phyloP scores from a whole-genome alignment of 2,329 filamentous ascomycete species.

The Fusarium duplospermum region DNA sequence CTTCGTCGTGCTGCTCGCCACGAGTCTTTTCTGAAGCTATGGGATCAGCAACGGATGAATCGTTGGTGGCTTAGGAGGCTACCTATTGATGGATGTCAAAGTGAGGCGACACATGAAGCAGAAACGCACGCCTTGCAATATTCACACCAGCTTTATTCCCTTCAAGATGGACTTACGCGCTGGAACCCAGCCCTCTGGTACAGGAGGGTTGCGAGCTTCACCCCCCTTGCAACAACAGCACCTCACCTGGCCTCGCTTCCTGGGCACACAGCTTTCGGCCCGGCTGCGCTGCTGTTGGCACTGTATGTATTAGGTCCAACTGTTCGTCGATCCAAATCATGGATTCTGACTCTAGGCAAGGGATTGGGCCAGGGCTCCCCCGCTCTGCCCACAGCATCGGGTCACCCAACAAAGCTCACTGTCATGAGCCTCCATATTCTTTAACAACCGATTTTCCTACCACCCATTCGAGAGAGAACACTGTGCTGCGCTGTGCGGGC shows the following conservation, averaged over 20 bases:
- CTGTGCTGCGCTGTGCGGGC: background rate
- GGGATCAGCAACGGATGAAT: background rate
- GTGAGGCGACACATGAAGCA: background rate
- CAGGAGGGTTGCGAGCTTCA: slow-evolving; percentile 24
- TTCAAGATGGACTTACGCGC: slow-evolving; percentile 8
- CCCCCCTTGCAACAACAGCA: slow-evolving; percentile 8
- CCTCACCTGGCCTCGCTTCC: slow-evolving; percentile 8
- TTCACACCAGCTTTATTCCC: background rate
- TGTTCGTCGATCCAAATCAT: slow-evolving; percentile 33
- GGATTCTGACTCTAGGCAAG: slow-evolving; percentile 8
- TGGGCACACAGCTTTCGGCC: slow-evolving; percentile 3
- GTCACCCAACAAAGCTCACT: slow-evolving; percentile 14
- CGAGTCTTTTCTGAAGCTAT: background rate
- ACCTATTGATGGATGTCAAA: background rate
- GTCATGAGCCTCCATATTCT: slow-evolving; percentile 3
- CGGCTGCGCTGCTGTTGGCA: slow-evolving; percentile 9
- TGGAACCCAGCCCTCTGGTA: slow-evolving; percentile 34
- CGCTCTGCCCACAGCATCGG: slow-evolving; percentile 27
- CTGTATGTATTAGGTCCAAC: slow-evolving; percentile 19
- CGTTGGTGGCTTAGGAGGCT: background rate
- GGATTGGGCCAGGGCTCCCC: slow-evolving; percentile 24
- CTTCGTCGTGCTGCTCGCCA: background rate
- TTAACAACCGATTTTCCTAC: background rate
- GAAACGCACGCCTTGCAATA: background rate
- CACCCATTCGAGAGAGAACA: background rate